Evolutionary conservation across 73 alveolate genomes (phyloP).

Genomic region (Urostyla sp.): DNA sequence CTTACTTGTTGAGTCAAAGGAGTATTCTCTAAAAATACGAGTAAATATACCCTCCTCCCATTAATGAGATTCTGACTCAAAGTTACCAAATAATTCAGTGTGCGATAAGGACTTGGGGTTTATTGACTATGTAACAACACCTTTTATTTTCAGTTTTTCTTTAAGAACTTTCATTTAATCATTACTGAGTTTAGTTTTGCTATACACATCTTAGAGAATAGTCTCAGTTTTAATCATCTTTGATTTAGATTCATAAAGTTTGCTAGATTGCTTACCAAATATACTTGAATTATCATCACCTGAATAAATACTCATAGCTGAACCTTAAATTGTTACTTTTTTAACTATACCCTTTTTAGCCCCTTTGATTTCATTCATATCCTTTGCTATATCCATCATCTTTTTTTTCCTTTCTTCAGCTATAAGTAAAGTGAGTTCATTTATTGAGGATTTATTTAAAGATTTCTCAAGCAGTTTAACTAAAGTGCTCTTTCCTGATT

Average conservation of each 20-base stretch:
- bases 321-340: background rate
- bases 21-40: slow-evolving; percentile 75
- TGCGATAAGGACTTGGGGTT: slow-evolving; percentile 54
- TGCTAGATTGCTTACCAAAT: too few relatives aligned
- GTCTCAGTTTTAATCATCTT: slow-evolving; percentile 55
- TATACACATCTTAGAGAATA: slow-evolving; percentile 16
- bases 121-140: slow-evolving; percentile 83
- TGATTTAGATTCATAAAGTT: slow-evolving; percentile 69
- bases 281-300: too few relatives aligned
- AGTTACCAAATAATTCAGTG: slow-evolving; percentile 59
- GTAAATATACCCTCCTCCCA: slow-evolving; percentile 91
- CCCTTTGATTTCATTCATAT: slow-evolving; percentile 27
- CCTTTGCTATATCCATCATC: slow-evolving; percentile 15
- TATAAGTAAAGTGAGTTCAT: slow-evolving; percentile 55
- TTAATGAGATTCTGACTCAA: slow-evolving; percentile 71
- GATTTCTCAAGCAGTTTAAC: slow-evolving; percentile 76
- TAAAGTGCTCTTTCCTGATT: slow-evolving; percentile 84
- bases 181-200: slow-evolving; percentile 47
- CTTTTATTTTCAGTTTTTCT: slow-evolving; percentile 65
- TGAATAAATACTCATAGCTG: too few relatives aligned
- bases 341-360: background rate
- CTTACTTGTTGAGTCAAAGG: slow-evolving; percentile 48
- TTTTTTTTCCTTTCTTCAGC: slow-evolving; percentile 4
- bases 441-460: slow-evolving; percentile 75
- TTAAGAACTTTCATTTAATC: slow-evolving; percentile 41